Percentiles rank a stretch among this genome's conserved stretches.
These are phyloP conservation scores for Gossypium stocksii DNA, from an alignment of 345 rosid species.

Conservation along the genomic window DNA sequence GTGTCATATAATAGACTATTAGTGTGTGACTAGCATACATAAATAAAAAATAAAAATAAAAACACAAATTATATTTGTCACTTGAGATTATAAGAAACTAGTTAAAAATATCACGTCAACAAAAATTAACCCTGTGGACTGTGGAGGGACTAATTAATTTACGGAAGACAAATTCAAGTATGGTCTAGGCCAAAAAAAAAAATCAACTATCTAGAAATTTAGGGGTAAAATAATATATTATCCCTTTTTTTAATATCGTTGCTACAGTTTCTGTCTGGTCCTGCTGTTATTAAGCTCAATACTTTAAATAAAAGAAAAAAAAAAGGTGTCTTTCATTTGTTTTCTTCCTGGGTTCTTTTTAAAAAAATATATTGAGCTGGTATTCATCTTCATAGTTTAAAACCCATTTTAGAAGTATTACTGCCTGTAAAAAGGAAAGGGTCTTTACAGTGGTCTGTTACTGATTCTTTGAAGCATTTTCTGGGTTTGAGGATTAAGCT, in stretches of 20 bases:
- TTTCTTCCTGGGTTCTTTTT: slow-evolving; percentile 4
- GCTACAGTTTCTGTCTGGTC: slow-evolving; percentile 11
- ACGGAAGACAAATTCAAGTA: too few species aligned
- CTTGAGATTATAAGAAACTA: fast-evolving
- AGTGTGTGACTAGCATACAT: too few species aligned
- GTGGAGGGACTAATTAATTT: too few species aligned
- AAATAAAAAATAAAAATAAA: too few species aligned
- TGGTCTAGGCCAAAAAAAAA: fast-evolving
- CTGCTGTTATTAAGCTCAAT: slow-evolving; percentile 16
- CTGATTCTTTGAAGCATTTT: slow-evolving; percentile 25
- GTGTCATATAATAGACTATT: fast-evolving
- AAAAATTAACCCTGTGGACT: too few species aligned
- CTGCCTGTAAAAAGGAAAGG: neutral
- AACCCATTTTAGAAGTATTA: slow-evolving; percentile 26
- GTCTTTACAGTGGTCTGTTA: neutral
- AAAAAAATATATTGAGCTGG: neutral
- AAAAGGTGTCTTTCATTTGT: neutral
- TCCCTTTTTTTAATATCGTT: slow-evolving; percentile 29
- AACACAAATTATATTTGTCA: too few species aligned
- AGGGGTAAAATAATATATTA: too few species aligned
- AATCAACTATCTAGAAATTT: too few species aligned
- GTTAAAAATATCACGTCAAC: too few species aligned
- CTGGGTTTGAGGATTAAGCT: slow-evolving; percentile 40
- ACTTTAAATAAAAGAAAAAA: neutral
- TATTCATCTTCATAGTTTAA: neutral